Evolutionary conservation across 164 flowering plant species (phyloP).

Genomic region (Nelumbo lutea): DNA sequence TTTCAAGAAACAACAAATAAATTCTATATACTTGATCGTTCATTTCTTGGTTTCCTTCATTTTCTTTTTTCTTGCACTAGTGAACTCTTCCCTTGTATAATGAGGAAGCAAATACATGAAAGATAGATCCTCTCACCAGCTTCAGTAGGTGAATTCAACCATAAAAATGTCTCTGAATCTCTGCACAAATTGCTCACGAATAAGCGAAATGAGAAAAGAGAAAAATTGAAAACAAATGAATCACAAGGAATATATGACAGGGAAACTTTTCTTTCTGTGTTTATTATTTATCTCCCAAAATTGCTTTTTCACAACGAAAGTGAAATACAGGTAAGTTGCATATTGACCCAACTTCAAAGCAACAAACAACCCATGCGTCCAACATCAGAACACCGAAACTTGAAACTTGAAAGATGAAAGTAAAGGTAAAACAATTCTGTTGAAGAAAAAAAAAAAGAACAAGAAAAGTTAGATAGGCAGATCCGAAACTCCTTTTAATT

Average conservation of each 20-base stretch:
- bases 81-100: no score
- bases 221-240: not conserved
- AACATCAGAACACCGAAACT: not conserved
- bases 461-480: no score
- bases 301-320: constrained; percentile 4
- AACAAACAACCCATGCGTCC: not conserved
- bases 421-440: constrained; percentile 10
- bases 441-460: no score
- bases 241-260: constrained; percentile 1
- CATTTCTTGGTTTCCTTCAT: not conserved
- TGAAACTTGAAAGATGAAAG: not conserved
- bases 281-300: not conserved
- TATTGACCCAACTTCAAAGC: not conserved
- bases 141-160: not conserved
- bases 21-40: no score
- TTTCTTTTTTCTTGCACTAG: not conserved
- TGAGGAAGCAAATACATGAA: not conserved
- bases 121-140: constrained; percentile 1
- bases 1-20: not conserved
- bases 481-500: not conserved
- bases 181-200: constrained; percentile 8
- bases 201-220: not conserved
- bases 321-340: not conserved
- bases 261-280: not conserved
- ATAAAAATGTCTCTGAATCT: not conserved